Percentiles rank a stretch among this genome's conserved stretches.
Conservation (phyloP, 1,284 basidiomycete species). For the Ganoderma leucocontextum region DNA sequence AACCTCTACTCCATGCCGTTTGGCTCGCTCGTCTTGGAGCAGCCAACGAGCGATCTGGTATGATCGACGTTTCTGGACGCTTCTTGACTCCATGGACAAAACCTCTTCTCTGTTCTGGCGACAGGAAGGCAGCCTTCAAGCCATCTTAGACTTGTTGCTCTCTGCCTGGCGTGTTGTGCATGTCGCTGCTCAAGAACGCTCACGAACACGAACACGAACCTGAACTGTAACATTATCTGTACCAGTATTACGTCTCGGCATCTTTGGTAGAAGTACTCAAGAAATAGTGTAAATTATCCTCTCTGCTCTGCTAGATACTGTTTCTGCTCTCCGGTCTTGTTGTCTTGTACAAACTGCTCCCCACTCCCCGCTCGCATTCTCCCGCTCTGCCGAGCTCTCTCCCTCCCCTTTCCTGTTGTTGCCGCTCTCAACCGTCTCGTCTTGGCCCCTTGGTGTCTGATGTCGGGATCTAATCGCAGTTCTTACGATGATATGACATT, state of each 20-base stretch:
- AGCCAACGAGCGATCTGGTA: background rate
- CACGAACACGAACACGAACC: background rate
- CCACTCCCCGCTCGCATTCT: background rate
- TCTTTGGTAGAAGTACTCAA: constrained; percentile 9
- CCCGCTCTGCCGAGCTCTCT: background rate
- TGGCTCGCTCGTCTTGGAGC: background rate
- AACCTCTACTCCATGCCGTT: background rate
- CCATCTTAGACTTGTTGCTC: constrained; percentile 5
- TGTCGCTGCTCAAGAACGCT: background rate
- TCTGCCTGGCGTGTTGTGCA: background rate
- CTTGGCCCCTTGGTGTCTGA: background rate
- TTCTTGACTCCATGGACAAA: constrained; percentile 14
- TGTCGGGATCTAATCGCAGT: too few species aligned
- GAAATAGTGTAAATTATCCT: constrained; percentile 21
- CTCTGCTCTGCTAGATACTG: constrained; percentile 5
- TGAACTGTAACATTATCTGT: constrained; percentile 15
- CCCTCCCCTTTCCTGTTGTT: background rate
- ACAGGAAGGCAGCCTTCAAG: constrained; percentile 2
- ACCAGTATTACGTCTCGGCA: constrained; percentile 3
- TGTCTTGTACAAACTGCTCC: constrained; percentile 1
- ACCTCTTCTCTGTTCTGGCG: constrained; percentile 2
- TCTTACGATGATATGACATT: background rate
- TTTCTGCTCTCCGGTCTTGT: background rate
- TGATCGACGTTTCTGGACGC: background rate
- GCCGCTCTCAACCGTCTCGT: background rate